These are phyloP conservation scores for Alternaria panax DNA, from an alignment of 2,329 filamentous ascomycete species.

Conservation along the genomic window DNA sequence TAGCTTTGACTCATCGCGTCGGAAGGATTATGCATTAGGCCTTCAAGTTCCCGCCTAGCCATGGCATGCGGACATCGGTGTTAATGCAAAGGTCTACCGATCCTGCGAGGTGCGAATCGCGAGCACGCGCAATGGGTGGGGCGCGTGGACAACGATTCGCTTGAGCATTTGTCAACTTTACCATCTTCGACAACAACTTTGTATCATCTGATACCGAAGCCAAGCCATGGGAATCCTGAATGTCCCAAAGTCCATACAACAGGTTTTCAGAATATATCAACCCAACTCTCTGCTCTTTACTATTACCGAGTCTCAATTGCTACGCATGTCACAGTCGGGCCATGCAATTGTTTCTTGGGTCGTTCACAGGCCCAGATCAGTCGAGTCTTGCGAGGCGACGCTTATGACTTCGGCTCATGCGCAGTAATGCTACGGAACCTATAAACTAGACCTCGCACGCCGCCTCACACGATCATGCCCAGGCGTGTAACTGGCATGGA, in stretches of 20 bases:
- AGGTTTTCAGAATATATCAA: not conserved
- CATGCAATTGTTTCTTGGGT: not conserved
- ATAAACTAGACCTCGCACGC: not conserved
- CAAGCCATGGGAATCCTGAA: not conserved
- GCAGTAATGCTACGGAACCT: not conserved
- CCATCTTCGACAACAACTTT: slow-evolving; percentile 1
- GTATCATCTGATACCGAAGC: slow-evolving; percentile 5
- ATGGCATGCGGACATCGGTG: not conserved
- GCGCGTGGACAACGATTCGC: not conserved
- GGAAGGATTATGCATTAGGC: not conserved
- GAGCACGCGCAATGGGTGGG: slow-evolving; percentile 4
- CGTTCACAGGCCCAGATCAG: not conserved
- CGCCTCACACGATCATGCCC: not conserved
- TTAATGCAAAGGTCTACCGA: slow-evolving; percentile 1
- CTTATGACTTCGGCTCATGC: not conserved
- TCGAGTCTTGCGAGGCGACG: not conserved
- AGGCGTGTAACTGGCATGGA: not conserved
- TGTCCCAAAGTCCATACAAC: not conserved
- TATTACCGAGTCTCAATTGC: not conserved
- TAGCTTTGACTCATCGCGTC: slow-evolving; percentile 24
- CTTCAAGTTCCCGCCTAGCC: slow-evolving; percentile 7
- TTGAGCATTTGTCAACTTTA: not conserved
- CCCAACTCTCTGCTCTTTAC: not conserved
- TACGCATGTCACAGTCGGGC: not conserved
- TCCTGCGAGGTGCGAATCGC: not conserved